Conservation (phyloP, 768 basidiomycete species). For the Daedalea quercina region DNA sequence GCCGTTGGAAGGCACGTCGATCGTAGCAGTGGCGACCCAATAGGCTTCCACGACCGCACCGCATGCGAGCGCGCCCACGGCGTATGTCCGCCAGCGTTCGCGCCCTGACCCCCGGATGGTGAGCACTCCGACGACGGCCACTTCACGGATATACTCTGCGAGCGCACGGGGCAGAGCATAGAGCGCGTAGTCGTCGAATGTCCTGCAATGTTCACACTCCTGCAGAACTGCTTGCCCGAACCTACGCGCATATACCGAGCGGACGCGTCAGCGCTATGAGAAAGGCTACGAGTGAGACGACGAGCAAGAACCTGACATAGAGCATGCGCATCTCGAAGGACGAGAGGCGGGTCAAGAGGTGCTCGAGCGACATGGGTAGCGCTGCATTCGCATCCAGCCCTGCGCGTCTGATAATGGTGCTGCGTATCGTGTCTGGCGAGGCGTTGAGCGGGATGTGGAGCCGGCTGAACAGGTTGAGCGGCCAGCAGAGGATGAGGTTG, state of each 20-base stretch:
- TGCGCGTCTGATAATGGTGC: slow-evolving; percentile 36
- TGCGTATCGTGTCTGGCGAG: slow-evolving; percentile 45
- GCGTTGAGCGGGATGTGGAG: slow-evolving; percentile 50
- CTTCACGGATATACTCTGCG: slow-evolving; percentile 54
- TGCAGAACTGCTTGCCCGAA: slow-evolving; percentile 64
- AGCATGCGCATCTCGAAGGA: slow-evolving; percentile 49
- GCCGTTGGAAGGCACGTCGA: slow-evolving; percentile 38
- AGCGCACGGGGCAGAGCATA: slow-evolving; percentile 49
- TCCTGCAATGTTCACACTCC: slow-evolving; percentile 60
- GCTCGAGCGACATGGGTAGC: slow-evolving; percentile 43
- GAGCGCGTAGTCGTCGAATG: slow-evolving; percentile 52
- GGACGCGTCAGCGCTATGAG: not conserved
- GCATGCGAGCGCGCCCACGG: slow-evolving; percentile 41
- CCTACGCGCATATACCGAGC: slow-evolving; percentile 25
- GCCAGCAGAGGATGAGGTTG: slow-evolving; percentile 37
- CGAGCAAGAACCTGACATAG: slow-evolving; percentile 47
- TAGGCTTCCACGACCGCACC: slow-evolving; percentile 50
- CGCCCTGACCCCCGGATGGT: slow-evolving; percentile 36
- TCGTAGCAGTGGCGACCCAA: slow-evolving; percentile 39
- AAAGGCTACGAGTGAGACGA: not conserved
- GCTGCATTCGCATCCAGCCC: slow-evolving; percentile 18
- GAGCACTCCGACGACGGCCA: slow-evolving; percentile 43
- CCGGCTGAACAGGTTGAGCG: slow-evolving; percentile 55
- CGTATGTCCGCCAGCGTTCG: slow-evolving; percentile 37
- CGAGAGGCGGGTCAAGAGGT: slow-evolving; percentile 46